Base-by-base conservation (phyloP, 2,329 filamentous ascomycete species). In the Ophiognomonia clavigignenti-juglandacearum region DNA sequence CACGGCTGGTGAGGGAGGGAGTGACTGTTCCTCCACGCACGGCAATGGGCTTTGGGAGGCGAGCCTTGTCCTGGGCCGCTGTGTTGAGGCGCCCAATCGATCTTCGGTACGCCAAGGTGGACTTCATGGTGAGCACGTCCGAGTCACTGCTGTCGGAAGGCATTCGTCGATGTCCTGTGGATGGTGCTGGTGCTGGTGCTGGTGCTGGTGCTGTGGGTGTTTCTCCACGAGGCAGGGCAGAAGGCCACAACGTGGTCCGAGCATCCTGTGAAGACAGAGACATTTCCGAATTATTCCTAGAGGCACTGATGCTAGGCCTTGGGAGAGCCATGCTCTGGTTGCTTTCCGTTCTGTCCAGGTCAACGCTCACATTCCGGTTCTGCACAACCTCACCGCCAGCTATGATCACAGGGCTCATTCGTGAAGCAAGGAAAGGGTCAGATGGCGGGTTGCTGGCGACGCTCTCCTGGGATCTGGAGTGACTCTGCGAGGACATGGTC, bases 351-450 rank as follows among this genome's bases (percentile, higher is more conserved):
- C 72, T 68, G 40, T 56, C 61, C 23, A 79, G 55, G 11, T 79
- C 76, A 13, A 67, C 63, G 54, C 71, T 73, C 2, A 66, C 58
- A 54, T 85, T 85, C 32, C 71, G 67, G 56, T 83, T 84, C 57
- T 83, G 76, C 32, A 83, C 62, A 6, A 85, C 63, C 51, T 76
- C 78, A 23, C 82, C 82, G 7, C 82, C 82, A 10, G 80, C 73
- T 56, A 86, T 85, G 34, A 85, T 72, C 11, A 85, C 81, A 2
- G 82, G 82, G 44, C 79, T 82, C 64, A 85, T 77, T 11, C 82
- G 72, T 45, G 83, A 77, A 22, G 74, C 65, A 11, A 85, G 62
- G 53, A 84, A 86, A 0, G 75, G 67, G 52, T 85, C 81, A 5
- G 66, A 62, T 3, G 68, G 63, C 41, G 65, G 62, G 23, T 63